Conservation (phyloP, 164 flowering plant genomes). For the Echeveria elegans region DNA sequence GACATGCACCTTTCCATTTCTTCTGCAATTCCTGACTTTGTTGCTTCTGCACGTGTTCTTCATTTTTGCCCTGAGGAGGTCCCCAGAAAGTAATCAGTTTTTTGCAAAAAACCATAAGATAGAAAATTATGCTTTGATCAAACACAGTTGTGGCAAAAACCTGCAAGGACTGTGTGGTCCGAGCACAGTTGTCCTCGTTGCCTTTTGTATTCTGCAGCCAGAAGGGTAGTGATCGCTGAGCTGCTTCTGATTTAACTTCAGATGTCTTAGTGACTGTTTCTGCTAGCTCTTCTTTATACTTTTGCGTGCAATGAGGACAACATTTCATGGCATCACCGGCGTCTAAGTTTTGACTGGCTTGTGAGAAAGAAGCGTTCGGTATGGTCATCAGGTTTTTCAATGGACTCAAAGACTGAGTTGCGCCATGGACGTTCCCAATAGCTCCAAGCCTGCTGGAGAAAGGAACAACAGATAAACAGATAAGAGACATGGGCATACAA, state of each 20-base stretch:
- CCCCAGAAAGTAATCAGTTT: not conserved
- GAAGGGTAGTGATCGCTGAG: constrained; percentile 47
- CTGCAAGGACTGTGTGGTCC: constrained; percentile 7
- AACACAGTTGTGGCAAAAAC: not conserved
- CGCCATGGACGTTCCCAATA: constrained; percentile 46
- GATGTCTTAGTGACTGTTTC: constrained; percentile 17
- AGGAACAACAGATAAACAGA: not conserved
- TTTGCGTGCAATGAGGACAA: constrained; percentile 60
- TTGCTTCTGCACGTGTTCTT: constrained; percentile 48
- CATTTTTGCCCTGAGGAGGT: constrained; percentile 29
- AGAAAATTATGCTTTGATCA: not conserved
- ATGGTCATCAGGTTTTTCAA: constrained; percentile 32
- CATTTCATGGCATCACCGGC: constrained; percentile 30
- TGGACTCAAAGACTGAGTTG: constrained; percentile 43
- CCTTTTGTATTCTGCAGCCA: constrained; percentile 67
- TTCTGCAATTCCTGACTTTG: constrained; percentile 1
- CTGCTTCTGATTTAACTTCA: constrained; percentile 43
- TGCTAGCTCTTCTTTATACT: constrained; percentile 62
- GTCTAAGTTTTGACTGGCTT: constrained; percentile 37
- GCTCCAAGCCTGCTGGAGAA: constrained; percentile 38
- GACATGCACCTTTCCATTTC: constrained; percentile 52
- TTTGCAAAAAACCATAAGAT: not conserved
- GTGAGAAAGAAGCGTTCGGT: constrained; percentile 24
- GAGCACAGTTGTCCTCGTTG: not conserved
- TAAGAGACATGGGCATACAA: not conserved